Evolutionary conservation across 176 grass and related monocot genomes (phyloP).

Genomic region (Lolium perenne): DNA sequence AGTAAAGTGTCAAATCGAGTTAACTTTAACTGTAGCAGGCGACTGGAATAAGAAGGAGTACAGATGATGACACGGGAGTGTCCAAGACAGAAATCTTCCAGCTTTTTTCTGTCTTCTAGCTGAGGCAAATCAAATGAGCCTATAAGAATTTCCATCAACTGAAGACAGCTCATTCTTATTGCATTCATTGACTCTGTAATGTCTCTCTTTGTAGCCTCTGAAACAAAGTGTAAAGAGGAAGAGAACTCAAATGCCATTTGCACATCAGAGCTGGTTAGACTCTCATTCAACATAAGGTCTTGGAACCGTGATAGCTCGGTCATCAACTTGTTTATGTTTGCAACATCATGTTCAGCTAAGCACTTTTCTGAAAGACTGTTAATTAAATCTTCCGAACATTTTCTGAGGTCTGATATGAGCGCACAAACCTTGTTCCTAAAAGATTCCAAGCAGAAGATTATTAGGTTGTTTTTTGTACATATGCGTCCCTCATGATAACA

Average conservation of each 20-base stretch:
- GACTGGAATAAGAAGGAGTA: not conserved
- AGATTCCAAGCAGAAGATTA: no score
- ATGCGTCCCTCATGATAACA: no score
- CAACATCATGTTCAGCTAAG: not conserved
- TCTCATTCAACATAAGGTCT: not conserved
- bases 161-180: not conserved
- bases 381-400: not conserved
- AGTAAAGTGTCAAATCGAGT: not conserved
- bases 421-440: no score
- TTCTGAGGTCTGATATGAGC: no score
- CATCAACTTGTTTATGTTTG: not conserved
- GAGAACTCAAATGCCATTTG: not conserved
- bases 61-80: not conserved
- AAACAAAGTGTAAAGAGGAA: not conserved
- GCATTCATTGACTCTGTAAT: not conserved
- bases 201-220: not conserved
- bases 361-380: not conserved
- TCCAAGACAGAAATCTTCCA: not conserved
- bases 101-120: not conserved
- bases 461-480: no score
- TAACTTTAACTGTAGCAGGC: not conserved
- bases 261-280: not conserved
- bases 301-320: not conserved
- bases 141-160: not conserved
- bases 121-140: not conserved